Base-by-base conservation (phyloP, 257 asterid genomes). In the Agastache rugosa region DNA sequence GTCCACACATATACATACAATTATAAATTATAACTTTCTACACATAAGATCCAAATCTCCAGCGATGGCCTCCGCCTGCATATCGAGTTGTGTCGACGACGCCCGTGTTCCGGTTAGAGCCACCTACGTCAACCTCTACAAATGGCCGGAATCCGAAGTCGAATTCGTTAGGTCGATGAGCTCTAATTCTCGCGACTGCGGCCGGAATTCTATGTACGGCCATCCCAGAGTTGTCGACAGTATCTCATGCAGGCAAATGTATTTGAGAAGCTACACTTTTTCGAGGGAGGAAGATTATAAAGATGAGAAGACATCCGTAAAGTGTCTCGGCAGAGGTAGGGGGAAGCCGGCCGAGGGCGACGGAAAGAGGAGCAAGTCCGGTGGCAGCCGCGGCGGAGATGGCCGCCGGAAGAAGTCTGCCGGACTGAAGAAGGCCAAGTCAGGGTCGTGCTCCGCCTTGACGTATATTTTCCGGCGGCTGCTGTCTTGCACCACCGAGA, bases 181-280 rank as follows among this genome's bases (percentile, higher is more conserved):
- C 77, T 77, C 83, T 16, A 85, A 15, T 20, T 25, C 68, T 3
- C 70, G 67, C 20, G 55, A 34, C 20, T 58, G 69, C 1, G 19
- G 56, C 9, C 79, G 66, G 50, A 20, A 27, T 42, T 19, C 64
- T 0, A 37, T 6, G 27, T 54, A 67, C 17, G 83, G 75, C 2
- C 87, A 82, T 16, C 87, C 92, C 0, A 77, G 77, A 68, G 96
- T 88, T 72, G 96, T 92, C 42, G 96, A 92, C 73, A 90, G 97
- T 22, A 75, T 90, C 12, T 92, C 98, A 3, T 92, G 98, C 80
- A 74, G 98, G 41, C 98, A 92, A 61, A 51, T 92, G 61, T 92
- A 92, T 63, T 66, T 92, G 79, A 80, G 92, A 73, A 92, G 98
- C 87, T 92, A 92, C 82, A 92, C 92, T 60, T 92, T 92, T 77